These are phyloP conservation scores for Aspergillus saccharolyticus DNA, from an alignment of 495 filamentous ascomycete genomes.

Conservation along the genomic window DNA sequence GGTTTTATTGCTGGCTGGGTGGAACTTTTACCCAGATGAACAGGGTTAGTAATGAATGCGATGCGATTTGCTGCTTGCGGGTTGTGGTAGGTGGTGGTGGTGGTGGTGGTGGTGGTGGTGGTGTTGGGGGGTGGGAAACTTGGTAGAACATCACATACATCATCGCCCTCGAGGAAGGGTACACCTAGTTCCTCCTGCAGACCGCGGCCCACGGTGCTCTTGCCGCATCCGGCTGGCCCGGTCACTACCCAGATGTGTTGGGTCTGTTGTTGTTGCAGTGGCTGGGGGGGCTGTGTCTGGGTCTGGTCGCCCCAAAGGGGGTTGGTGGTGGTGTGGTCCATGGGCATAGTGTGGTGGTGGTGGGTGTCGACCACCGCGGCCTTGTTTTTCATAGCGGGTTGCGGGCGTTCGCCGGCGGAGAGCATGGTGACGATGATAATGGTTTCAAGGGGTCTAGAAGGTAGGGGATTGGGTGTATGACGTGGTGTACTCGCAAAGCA, in stretches of 20 bases:
- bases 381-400: conserved; percentile 22
- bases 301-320: conserved; percentile 17
- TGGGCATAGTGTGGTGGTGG: too few relatives aligned
- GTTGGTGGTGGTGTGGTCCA: conserved; percentile 17
- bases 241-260: conserved; percentile 98
- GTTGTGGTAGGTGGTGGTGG: too few relatives aligned
- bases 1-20: conserved; percentile 76
- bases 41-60: too few relatives aligned
- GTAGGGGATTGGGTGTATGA: not conserved
- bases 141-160: conserved; percentile 74
- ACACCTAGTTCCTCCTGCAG: conserved; percentile 65
- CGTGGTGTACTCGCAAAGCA: not conserved
- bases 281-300: not conserved
- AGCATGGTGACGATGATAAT: conserved; percentile 38
- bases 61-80: too few relatives aligned
- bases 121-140: not conserved
- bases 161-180: conserved; percentile 92
- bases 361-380: conserved; percentile 22
- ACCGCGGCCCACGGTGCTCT: conserved; percentile 83
- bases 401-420: conserved; percentile 37
- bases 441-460: not conserved
- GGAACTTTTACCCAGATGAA: too few relatives aligned
- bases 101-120: not conserved
- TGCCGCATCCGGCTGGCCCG: conserved; percentile 92
- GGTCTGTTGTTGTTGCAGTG: conserved; percentile 19